phyloP scores from a whole-genome alignment of 176 grass and related monocot species.

The Oryza glaberrima region DNA sequence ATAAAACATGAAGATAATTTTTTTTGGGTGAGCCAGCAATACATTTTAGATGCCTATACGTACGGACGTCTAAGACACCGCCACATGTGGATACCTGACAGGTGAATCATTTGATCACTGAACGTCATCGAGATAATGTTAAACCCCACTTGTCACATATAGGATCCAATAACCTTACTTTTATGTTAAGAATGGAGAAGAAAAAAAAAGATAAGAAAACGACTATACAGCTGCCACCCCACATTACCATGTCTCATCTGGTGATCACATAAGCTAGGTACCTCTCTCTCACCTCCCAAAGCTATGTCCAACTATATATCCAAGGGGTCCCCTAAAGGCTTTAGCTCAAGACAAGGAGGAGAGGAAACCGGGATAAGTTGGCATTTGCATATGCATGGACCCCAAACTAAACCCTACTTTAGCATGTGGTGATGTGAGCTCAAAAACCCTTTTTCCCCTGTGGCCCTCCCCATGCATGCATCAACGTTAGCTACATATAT shows the following conservation, averaged over 20 bases:
- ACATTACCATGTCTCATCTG: slow-evolving; percentile 30
- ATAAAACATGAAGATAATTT: too few relatives aligned
- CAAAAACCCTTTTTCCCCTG: background rate
- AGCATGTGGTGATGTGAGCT: slow-evolving; percentile 33
- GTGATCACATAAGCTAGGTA: background rate
- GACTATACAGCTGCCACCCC: background rate
- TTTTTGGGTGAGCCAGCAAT: background rate
- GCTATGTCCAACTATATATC: background rate
- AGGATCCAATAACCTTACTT: background rate
- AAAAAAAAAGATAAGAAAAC: background rate
- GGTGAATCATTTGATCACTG: background rate
- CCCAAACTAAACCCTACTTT: background rate
- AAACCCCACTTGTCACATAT: background rate
- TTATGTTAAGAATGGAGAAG: background rate
- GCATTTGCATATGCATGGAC: background rate
- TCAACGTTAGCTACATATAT: background rate
- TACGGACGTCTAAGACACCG: background rate
- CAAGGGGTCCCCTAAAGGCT: background rate
- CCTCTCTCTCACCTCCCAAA: background rate
- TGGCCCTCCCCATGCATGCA: background rate
- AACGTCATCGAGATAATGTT: background rate
- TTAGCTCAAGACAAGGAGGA: background rate
- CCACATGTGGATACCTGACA: background rate
- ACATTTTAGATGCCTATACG: background rate
- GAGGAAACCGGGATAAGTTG: background rate